A percentile compares a stretch with the other conserved stretches of the same genome.
Evolutionary conservation across 352 stramenopile species (phyloP).

Genomic region (Phytophthora ramorum): DNA sequence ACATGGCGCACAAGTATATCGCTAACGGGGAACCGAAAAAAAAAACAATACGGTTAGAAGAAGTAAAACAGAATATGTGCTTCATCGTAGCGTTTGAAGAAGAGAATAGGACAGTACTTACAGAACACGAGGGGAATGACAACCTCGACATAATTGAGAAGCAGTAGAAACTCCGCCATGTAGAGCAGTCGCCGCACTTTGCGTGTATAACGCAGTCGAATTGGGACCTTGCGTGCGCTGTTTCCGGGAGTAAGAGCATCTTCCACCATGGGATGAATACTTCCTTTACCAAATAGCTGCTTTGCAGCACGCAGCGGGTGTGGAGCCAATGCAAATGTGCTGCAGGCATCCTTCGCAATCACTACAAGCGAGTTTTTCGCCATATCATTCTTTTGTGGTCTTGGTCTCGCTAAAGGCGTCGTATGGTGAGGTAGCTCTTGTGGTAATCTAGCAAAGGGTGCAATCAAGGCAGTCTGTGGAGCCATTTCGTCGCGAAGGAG

Average conservation of each 20-base stretch:
- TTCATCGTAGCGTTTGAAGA: no score
- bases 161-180: slow-evolving; percentile 10
- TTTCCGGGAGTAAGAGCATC: not conserved
- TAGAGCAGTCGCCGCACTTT: slow-evolving; percentile 3
- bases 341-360: no score
- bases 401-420: no score
- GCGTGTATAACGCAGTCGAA: not conserved
- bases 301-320: no score
- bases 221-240: not conserved
- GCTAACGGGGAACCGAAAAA: not conserved
- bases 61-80: no score
- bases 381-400: no score
- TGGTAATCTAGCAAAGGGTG: no score
- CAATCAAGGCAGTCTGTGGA: no score
- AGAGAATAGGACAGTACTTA: not conserved
- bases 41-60: not conserved
- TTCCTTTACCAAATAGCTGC: not conserved
- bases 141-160: slow-evolving; percentile 19
- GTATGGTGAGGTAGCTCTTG: no score
- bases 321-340: no score
- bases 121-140: slow-evolving; percentile 13
- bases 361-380: no score
- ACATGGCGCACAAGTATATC: slow-evolving; percentile 29
- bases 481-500: not conserved
- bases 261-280: not conserved